phyloP scores from a whole-genome alignment of 2,329 filamentous ascomycete genomes.

The Neonectria ditissima region DNA sequence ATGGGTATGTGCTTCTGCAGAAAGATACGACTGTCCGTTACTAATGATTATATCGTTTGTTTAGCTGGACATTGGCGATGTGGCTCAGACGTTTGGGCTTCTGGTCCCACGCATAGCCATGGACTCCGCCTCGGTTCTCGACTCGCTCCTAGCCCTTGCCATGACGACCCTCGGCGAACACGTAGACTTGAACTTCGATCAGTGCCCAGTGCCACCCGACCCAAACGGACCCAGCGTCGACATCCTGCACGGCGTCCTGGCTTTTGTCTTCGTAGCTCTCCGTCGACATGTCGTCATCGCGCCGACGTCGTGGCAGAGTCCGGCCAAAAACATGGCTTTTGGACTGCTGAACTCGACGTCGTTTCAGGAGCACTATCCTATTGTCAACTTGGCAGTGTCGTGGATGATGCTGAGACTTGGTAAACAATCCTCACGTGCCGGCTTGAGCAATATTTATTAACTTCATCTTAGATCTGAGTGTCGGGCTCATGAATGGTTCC shows the following conservation, averaged over 20 bases:
- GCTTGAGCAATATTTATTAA: neutral
- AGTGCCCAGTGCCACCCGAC: constrained; percentile 16
- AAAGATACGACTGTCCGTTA: neutral
- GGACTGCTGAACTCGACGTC: constrained; percentile 27
- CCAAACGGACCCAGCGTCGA: constrained; percentile 22
- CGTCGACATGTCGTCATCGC: constrained; percentile 32
- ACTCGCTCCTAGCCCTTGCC: constrained; percentile 44
- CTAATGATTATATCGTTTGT: constrained; percentile 13
- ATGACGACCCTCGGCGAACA: constrained; percentile 31
- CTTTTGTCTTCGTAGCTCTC: constrained; percentile 29
- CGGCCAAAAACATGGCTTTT: constrained; percentile 30
- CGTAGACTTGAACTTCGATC: constrained; percentile 26
- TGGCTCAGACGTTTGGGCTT: constrained; percentile 55
- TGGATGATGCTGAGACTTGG: constrained; percentile 46
- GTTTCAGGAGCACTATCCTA: constrained; percentile 34
- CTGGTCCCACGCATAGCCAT: constrained; percentile 48
- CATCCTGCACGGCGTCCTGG: constrained; percentile 23
- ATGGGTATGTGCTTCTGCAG: constrained; percentile 51
- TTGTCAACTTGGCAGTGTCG: constrained; percentile 32
- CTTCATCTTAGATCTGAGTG: constrained; percentile 42
- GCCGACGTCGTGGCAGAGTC: constrained; percentile 38
- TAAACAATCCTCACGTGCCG: constrained; percentile 13
- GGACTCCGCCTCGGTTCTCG: constrained; percentile 40
- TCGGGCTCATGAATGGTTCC: constrained; percentile 44
- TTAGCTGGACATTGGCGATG: constrained; percentile 58